These are phyloP conservation scores for Pyricularia sp. DNA, from an alignment of 2,329 filamentous ascomycete species.

Conservation along the genomic window DNA sequence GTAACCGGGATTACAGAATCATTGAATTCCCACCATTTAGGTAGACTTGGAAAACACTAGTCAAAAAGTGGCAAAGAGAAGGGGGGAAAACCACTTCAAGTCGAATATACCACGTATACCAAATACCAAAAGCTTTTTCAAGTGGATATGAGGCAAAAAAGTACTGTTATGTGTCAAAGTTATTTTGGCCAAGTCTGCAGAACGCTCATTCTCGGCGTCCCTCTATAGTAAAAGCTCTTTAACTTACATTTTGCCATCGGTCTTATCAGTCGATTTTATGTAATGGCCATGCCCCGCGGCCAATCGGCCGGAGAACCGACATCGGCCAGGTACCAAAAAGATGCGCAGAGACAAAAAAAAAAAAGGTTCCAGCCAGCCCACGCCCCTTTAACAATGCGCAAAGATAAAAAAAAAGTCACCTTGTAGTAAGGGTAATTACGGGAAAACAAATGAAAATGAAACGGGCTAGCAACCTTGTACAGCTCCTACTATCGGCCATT, in stretches of 20 bases:
- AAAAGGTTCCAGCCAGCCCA: background rate
- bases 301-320: conserved; percentile 5
- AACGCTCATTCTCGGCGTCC: background rate
- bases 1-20: background rate
- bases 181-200: background rate
- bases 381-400: background rate
- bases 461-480: background rate
- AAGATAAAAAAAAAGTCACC: background rate
- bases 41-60: background rate
- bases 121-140: background rate
- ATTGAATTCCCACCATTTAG: background rate
- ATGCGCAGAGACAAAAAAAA: background rate
- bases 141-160: background rate
- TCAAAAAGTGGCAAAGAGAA: background rate
- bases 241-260: background rate
- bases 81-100: background rate
- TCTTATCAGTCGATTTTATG: conserved; percentile 2
- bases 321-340: conserved; percentile 2
- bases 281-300: conserved; percentile 1
- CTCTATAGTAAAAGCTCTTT: background rate
- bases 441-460: background rate
- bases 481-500: background rate
- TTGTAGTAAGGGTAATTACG: background rate
- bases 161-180: background rate
- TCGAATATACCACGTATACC: background rate